Evolutionary conservation across 2,329 filamentous ascomycete species (phyloP).

Genomic region (Aureobasidium mangrovei): DNA sequence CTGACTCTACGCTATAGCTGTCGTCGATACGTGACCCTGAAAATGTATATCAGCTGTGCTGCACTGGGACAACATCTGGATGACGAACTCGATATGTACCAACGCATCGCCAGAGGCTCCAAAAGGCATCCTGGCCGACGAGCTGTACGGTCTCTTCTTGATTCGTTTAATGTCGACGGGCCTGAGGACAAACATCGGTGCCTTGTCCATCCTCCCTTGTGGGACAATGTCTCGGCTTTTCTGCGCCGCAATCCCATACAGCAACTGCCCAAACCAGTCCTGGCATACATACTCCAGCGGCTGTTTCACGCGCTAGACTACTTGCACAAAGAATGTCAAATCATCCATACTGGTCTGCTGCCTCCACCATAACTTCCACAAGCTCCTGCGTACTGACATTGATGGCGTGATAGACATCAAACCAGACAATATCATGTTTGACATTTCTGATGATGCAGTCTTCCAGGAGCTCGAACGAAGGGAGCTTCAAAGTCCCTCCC

Average conservation of each 20-base stretch:
- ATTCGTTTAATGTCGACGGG: constrained; percentile 26
- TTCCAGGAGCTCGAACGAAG: constrained; percentile 28
- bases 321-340: constrained; percentile 35
- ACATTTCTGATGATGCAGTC: constrained; percentile 30
- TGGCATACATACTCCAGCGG: constrained; percentile 31
- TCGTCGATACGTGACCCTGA: constrained; percentile 15
- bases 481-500: constrained; percentile 31
- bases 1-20: not conserved
- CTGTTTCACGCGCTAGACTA: constrained; percentile 35
- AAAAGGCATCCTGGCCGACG: constrained; percentile 24
- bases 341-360: constrained; percentile 34
- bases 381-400: not conserved
- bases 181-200: constrained; percentile 27
- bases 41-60: constrained; percentile 1
- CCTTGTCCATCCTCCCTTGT: constrained; percentile 32
- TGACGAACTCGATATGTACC: constrained; percentile 20
- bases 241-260: constrained; percentile 30
- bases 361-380: not conserved
- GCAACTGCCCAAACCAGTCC: constrained; percentile 31
- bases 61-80: not conserved
- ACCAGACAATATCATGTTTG: constrained; percentile 34
- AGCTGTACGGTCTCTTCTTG: constrained; percentile 26
- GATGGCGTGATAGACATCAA: constrained; percentile 26
- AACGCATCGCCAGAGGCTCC: constrained; percentile 17
- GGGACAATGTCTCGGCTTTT: constrained; percentile 35